Conservation (phyloP, 257 asterid species). For the Penstemon barbatus region DNA sequence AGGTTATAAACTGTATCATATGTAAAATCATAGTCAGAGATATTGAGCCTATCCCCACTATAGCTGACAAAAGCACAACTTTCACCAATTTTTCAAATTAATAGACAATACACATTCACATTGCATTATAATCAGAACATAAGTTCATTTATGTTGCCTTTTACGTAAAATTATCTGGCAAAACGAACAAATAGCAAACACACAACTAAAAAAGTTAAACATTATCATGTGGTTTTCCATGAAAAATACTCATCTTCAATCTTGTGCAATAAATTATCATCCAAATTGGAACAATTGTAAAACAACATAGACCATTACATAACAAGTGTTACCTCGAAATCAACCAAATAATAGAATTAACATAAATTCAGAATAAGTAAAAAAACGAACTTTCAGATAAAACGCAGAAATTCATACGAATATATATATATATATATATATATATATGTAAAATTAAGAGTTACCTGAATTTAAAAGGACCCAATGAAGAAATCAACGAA, state of each 20-base stretch:
- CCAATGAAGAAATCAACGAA: constrained; percentile 28
- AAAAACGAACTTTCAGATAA: constrained; percentile 30
- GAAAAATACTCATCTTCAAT: too few species aligned
- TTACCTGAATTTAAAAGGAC: not conserved
- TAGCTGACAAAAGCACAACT: not conserved
- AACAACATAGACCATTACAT: too few species aligned
- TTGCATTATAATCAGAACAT: not conserved
- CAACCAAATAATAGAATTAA: not conserved
- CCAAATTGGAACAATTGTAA: too few species aligned
- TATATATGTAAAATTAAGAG: too few species aligned
- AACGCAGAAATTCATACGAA: constrained; percentile 18
- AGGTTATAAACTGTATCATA: not conserved
- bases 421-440: too few species aligned
- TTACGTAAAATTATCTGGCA: too few species aligned
- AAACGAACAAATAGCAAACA: too few species aligned
- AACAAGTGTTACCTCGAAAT: too few species aligned
- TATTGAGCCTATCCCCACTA: not conserved
- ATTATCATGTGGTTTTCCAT: too few species aligned
- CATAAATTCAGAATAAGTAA: constrained; percentile 9
- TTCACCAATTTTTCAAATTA: not conserved
- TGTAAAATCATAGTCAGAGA: too few species aligned
- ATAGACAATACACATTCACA: not conserved
- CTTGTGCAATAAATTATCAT: too few species aligned
- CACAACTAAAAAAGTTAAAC: too few species aligned
- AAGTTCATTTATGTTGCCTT: not conserved